Base-by-base conservation (phyloP, 768 basidiomycete genomes). In the Daedaleopsis sinensis region DNA sequence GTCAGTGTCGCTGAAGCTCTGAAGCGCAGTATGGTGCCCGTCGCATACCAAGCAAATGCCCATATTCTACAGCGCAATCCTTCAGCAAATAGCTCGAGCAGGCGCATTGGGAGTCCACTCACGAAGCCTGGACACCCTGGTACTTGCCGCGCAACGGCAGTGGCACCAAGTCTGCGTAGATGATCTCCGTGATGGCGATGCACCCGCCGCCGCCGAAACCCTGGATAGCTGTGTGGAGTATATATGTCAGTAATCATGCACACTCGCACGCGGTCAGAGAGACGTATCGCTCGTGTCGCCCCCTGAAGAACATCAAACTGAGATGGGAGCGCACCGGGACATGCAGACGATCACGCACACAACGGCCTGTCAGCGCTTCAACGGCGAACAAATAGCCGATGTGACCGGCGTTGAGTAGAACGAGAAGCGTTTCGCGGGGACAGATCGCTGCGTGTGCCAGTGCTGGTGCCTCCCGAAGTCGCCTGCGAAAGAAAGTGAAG, bases 91-190 rank as follows among this genome's bases (percentile, higher is more conserved):
- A 35, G 3, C 19, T 0, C 18, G 3, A 16, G 39, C 7, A 38
- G 18, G n/a, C n/a, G n/a, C n/a, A n/a, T n/a, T n/a, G 18, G 1
- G 38, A 3, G 35, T 0, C 1, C 2, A 53, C 58, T 32, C 37
- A 65, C 64, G 47, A 38, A 10, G 58, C 65, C 5, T 46, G 32
- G 27, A 66, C 52, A 2, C 65, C 62, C 24, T 56, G 51, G 54
- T 55, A 61, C 21, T 46, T 94, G 7, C 70, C 70, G 5, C 70
- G 65, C 18, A 68, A 67, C 0, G 59, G 57, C 0, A 71, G 61
- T 3, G 70, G 68, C 1, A 71, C 64, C 11, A 71, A 51, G 50
- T 71, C 70, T 0, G 68, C 66, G 12, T 60, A 50, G 52, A 71
- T 62, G 49, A 69, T 71, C 19, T 69, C 64, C 12, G 67, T 58